Conservation (phyloP, 2,329 filamentous ascomycete species). For the Didymosphaeria variabile region DNA sequence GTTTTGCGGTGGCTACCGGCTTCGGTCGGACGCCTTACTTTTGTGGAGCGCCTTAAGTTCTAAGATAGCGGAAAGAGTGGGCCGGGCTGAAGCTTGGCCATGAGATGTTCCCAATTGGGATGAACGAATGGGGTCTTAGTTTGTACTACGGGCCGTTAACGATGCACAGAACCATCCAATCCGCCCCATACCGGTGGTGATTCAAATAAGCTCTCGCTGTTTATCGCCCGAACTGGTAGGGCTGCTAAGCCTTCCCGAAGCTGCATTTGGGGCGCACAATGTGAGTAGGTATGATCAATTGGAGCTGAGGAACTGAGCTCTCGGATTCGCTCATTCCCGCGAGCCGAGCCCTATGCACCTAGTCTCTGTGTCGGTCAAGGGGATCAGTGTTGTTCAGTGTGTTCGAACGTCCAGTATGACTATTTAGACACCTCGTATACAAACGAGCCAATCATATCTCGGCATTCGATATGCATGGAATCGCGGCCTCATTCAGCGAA, state of each 20-base stretch:
- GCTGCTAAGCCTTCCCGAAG: neutral
- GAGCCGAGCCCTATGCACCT: neutral
- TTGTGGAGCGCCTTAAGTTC: neutral
- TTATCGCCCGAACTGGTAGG: neutral
- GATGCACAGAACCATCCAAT: neutral
- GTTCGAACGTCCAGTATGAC: neutral
- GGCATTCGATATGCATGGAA: neutral
- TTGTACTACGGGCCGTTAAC: neutral
- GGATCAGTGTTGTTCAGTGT: neutral
- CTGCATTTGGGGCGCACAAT: neutral
- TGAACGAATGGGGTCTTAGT: neutral
- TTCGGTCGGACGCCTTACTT: neutral
- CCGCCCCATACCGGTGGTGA: neutral
- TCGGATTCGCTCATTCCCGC: neutral
- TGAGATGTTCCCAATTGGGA: neutral
- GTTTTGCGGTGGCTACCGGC: neutral
- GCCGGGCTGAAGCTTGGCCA: constrained; percentile 3
- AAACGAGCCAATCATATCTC: neutral
- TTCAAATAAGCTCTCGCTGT: neutral
- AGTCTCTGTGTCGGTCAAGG: neutral
- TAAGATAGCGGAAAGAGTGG: neutral
- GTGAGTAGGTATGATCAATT: neutral
- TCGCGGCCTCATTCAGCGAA: neutral
- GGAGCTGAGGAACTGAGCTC: neutral
- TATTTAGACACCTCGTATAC: neutral